Percentiles rank a stretch among this genome's conserved stretches.
Conservation (phyloP, 169 alveolate species). For the Plasmodium gallinaceum region DNA sequence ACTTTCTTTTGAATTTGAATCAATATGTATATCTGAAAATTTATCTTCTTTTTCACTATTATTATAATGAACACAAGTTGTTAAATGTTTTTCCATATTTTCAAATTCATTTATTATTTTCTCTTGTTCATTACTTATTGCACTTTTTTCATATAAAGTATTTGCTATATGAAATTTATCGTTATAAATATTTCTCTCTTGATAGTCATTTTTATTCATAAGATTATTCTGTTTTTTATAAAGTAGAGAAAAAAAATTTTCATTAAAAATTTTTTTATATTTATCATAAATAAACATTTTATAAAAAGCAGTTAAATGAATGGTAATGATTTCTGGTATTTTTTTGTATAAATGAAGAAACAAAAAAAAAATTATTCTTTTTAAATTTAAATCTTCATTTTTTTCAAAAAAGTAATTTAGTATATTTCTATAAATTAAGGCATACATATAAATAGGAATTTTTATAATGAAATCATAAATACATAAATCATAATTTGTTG, state of each 20-base stretch:
- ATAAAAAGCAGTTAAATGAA: constrained; percentile 14
- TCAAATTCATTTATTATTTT: no score
- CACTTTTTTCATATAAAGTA: no score
- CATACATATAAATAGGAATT: constrained; percentile 17
- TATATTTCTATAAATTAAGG: constrained; percentile 11
- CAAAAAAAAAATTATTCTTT: not conserved
- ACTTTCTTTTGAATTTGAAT: no score
- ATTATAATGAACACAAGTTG: no score
- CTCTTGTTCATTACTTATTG: no score
- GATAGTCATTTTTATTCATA: no score
- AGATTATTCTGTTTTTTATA: no score
- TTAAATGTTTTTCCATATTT: no score
- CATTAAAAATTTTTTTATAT: not conserved
- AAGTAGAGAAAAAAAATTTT: not conserved
- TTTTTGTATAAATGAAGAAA: constrained; percentile 21
- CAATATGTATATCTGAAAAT: no score
- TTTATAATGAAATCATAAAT: constrained; percentile 3
- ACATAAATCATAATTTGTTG: not conserved
- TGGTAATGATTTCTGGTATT: constrained; percentile 15
- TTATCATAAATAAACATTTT: not conserved
- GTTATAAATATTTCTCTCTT: no score
- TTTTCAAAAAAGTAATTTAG: constrained; percentile 18
- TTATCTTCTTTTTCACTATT: no score
- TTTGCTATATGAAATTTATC: no score
- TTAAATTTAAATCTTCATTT: constrained; percentile 6